phyloP scores from a whole-genome alignment of 805 yeast species.

The Kregervanrija pseudodelftensis region DNA sequence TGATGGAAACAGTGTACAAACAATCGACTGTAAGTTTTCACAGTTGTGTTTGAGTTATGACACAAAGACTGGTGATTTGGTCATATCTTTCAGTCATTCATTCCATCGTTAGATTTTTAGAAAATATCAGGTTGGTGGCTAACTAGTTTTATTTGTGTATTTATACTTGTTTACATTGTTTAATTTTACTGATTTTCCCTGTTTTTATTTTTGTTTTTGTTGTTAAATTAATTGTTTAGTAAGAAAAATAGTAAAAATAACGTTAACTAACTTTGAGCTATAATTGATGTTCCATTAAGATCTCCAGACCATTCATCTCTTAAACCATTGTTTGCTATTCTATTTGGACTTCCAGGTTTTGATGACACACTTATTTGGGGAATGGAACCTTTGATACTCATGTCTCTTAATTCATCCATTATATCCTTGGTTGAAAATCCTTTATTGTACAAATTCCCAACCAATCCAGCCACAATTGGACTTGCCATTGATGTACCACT shows the following conservation, averaged over 20 bases:
- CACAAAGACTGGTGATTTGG: slow-evolving; percentile 19
- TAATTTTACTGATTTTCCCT: neutral
- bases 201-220: no score
- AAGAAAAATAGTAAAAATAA: neutral
- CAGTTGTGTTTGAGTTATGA: slow-evolving; percentile 22
- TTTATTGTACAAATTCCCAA: slow-evolving; percentile 45
- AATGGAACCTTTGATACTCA: slow-evolving; percentile 43
- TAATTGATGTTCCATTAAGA: slow-evolving; percentile 1
- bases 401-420: slow-evolving; percentile 33
- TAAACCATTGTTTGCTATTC: slow-evolving; percentile 33
- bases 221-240: neutral
- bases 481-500: slow-evolving; percentile 83
- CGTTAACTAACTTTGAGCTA: neutral
- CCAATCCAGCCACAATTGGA: slow-evolving; percentile 65
- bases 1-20: slow-evolving; percentile 3
- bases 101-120: slow-evolving; percentile 13
- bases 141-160: neutral
- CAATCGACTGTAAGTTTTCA: slow-evolving; percentile 21
- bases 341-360: slow-evolving; percentile 54
- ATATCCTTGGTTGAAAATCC: slow-evolving; percentile 41
- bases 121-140: neutral
- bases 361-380: slow-evolving; percentile 37
- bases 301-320: slow-evolving; percentile 7
- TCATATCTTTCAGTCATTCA: slow-evolving; percentile 25
- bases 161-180: neutral